Conservation (phyloP, 176 grass and related monocot genomes). For the Alloteropsis semialata region DNA sequence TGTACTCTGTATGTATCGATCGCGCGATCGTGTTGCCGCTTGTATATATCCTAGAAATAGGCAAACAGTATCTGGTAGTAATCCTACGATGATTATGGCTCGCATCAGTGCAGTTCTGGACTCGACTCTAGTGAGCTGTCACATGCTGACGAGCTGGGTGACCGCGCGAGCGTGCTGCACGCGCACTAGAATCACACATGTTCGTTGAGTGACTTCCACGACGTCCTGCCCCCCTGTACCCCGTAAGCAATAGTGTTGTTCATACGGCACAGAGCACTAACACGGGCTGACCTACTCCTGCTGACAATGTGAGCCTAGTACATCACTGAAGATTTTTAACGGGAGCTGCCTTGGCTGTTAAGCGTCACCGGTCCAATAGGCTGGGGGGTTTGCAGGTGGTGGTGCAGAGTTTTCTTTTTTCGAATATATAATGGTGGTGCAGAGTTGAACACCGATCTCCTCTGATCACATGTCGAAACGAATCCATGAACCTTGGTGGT, state of each 20-base stretch:
- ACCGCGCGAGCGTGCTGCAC: neutral
- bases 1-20: no score
- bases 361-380: neutral
- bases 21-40: neutral
- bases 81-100: neutral
- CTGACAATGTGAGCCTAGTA: neutral
- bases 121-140: neutral
- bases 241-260: neutral
- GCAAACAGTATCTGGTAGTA: neutral
- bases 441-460: neutral
- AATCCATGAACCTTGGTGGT: neutral
- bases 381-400: neutral
- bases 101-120: neutral
- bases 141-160: neutral
- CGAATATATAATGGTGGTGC: no score
- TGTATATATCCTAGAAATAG: neutral
- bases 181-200: neutral
- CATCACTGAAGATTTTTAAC: neutral
- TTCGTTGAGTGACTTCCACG: conserved; percentile 9
- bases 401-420: no score
- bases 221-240: no score
- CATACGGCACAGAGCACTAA: neutral
- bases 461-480: neutral
- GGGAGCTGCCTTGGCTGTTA: neutral
- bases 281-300: neutral